phyloP scores from a whole-genome alignment of 495 filamentous ascomycete species.

The Aspergillus carlsbadensis region DNA sequence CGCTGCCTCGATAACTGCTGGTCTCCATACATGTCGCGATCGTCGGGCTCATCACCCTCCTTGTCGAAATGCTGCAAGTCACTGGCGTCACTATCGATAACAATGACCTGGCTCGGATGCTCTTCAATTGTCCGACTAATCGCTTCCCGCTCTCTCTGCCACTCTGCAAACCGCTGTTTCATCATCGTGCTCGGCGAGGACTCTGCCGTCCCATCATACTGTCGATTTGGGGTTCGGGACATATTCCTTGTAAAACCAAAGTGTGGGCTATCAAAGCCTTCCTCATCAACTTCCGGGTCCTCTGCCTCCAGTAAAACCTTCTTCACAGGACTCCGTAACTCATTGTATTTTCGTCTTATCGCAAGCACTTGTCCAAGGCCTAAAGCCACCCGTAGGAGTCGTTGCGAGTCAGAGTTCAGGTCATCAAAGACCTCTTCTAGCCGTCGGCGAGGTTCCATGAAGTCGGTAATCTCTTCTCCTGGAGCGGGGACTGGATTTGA shows the following conservation, averaged over 20 bases:
- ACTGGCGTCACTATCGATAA: slow-evolving; percentile 48
- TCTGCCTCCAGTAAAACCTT: not conserved
- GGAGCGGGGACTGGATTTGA: not conserved
- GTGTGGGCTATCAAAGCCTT: slow-evolving; percentile 6
- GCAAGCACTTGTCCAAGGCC: slow-evolving; percentile 52
- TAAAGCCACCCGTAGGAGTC: slow-evolving; percentile 45
- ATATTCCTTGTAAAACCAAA: not conserved
- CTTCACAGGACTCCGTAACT: slow-evolving; percentile 12
- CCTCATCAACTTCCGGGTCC: not conserved
- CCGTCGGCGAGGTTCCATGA: slow-evolving; percentile 28
- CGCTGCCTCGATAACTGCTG: not conserved
- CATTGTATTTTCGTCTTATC: slow-evolving; percentile 25
- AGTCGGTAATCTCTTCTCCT: slow-evolving; percentile 5
- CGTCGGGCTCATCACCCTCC: not conserved
- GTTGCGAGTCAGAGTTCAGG: slow-evolving; percentile 41
- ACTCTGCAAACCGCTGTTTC: slow-evolving; percentile 40
- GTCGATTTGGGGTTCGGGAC: slow-evolving; percentile 14
- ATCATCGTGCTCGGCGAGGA: slow-evolving; percentile 19
- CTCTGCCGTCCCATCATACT: slow-evolving; percentile 2
- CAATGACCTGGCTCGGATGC: slow-evolving; percentile 47
- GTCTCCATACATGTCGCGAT: not conserved
- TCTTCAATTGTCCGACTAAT: slow-evolving; percentile 50
- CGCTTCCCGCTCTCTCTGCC: slow-evolving; percentile 50
- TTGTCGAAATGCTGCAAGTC: not conserved
- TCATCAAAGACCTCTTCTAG: slow-evolving; percentile 45